phyloP scores from a whole-genome alignment of 768 basidiomycete species.

The Melanogaster broomeanus region DNA sequence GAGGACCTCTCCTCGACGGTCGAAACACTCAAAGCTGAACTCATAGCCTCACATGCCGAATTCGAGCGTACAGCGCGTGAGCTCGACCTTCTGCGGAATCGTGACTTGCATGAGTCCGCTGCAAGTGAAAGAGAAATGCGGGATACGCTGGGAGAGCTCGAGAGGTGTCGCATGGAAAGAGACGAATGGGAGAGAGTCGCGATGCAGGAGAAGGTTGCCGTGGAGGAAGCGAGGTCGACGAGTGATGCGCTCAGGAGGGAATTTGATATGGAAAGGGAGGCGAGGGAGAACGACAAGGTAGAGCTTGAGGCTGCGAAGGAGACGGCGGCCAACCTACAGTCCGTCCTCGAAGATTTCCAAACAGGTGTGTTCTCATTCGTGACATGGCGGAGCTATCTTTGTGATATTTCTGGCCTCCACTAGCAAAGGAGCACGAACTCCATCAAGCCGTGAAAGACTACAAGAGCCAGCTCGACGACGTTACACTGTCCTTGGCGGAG shows the following conservation, averaged over 20 bases:
- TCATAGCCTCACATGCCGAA: conserved; percentile 76
- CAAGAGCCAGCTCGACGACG: conserved; percentile 67
- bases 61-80: conserved; percentile 68
- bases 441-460: conserved; percentile 81
- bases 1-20: conserved; percentile 72
- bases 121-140: conserved; percentile 79
- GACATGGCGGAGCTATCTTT: neutral
- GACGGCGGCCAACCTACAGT: conserved; percentile 82
- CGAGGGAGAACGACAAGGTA: conserved; percentile 51
- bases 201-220: conserved; percentile 64
- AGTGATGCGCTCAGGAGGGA: conserved; percentile 61
- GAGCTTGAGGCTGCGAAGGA: conserved; percentile 71
- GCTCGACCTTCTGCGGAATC: conserved; percentile 64
- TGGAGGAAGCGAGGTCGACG: conserved; percentile 68
- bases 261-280: conserved; percentile 64
- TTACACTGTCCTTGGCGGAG: conserved; percentile 81
- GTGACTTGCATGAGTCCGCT: conserved; percentile 66
- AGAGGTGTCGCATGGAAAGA: conserved; percentile 80
- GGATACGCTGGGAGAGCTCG: conserved; percentile 84
- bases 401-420: conserved; percentile 6
- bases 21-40: conserved; percentile 79
- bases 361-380: conserved; percentile 55
- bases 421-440: conserved; percentile 92
- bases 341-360: conserved; percentile 95
- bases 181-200: conserved; percentile 68